Conservation (phyloP, 2,329 filamentous ascomycete genomes). For the Phoma herbarum region DNA sequence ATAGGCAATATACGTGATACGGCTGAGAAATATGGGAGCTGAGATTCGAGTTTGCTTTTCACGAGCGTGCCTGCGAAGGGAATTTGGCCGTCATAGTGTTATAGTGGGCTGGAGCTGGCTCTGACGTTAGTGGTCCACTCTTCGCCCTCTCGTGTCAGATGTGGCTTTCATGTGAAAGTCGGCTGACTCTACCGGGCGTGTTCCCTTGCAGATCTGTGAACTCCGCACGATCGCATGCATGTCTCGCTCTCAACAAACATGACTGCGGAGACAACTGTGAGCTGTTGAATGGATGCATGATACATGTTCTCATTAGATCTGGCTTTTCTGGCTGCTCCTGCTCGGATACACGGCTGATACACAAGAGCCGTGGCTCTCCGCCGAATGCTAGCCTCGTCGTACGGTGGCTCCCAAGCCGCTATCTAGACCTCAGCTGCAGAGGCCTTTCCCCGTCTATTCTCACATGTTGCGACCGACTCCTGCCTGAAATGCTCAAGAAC, state of each 20-base stretch:
- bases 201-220: constrained; percentile 15
- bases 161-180: constrained; percentile 43
- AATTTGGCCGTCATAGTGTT: constrained; percentile 6
- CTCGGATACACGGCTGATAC: constrained; percentile 26
- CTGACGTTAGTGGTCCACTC: constrained; percentile 22
- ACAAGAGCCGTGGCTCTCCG: constrained; percentile 17
- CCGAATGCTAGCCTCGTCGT: constrained; percentile 26
- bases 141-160: constrained; percentile 21
- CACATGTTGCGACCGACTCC: constrained; percentile 40
- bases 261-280: constrained; percentile 16
- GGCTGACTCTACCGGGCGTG: constrained; percentile 26
- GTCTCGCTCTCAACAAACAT: constrained; percentile 16
- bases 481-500: constrained; percentile 45
- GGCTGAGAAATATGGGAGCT: constrained; percentile 5
- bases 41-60: background rate
- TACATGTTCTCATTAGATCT: constrained; percentile 36
- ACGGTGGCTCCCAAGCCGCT: constrained; percentile 24
- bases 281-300: constrained; percentile 24
- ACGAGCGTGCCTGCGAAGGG: constrained; percentile 1
- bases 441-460: constrained; percentile 39
- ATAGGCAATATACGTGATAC: constrained; percentile 28
- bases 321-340: constrained; percentile 28
- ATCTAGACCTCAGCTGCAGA: constrained; percentile 29
- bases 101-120: constrained; percentile 1
- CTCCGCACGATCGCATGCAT: constrained; percentile 15